Evolutionary conservation across 768 basidiomycete genomes (phyloP).

Genomic region (Lanmaoa pseudosensibilis): DNA sequence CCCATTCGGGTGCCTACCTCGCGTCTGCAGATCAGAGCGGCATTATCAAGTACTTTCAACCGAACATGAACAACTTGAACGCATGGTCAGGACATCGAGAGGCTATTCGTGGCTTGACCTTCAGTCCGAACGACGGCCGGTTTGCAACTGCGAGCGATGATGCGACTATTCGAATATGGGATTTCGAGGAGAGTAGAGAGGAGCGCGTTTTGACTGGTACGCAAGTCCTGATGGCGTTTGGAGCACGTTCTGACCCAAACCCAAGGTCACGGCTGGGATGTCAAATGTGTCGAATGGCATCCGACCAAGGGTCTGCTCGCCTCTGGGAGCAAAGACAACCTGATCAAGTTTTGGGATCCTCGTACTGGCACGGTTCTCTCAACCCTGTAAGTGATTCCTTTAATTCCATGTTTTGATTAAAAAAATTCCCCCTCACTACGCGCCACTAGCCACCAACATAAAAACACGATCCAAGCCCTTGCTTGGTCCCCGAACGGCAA

Average conservation of each 20-base stretch:
- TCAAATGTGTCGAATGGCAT: slow-evolving; percentile 98
- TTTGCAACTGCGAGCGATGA: slow-evolving; percentile 98
- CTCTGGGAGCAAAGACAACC: slow-evolving; percentile 95
- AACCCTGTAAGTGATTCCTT: slow-evolving; percentile 63
- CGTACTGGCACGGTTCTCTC: slow-evolving; percentile 87
- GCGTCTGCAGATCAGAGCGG: slow-evolving; percentile 92
- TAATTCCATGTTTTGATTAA: background rate
- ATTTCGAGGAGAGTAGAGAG: slow-evolving; percentile 86
- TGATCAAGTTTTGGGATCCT: slow-evolving; percentile 99
- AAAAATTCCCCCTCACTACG: background rate
- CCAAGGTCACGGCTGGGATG: slow-evolving; percentile 97
- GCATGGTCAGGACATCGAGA: slow-evolving; percentile 95
- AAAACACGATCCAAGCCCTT: slow-evolving; percentile 93
- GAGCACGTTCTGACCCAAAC: slow-evolving; percentile 11
- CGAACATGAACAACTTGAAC: slow-evolving; percentile 98
- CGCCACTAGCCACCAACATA: slow-evolving; percentile 82
- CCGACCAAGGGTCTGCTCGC: slow-evolving; percentile 93
- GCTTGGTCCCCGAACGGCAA: slow-evolving; percentile 96
- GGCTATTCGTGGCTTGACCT: slow-evolving; percentile 87
- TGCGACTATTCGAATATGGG: slow-evolving; percentile 92
- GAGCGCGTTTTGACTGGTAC: slow-evolving; percentile 84
- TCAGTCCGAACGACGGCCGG: slow-evolving; percentile 86
- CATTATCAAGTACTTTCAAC: slow-evolving; percentile 97
- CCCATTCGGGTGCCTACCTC: slow-evolving; percentile 90
- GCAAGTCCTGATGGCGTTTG: background rate